Evolutionary conservation across 2,329 filamentous ascomycete genomes (phyloP).

Genomic region (Ampelomyces quisqualis): DNA sequence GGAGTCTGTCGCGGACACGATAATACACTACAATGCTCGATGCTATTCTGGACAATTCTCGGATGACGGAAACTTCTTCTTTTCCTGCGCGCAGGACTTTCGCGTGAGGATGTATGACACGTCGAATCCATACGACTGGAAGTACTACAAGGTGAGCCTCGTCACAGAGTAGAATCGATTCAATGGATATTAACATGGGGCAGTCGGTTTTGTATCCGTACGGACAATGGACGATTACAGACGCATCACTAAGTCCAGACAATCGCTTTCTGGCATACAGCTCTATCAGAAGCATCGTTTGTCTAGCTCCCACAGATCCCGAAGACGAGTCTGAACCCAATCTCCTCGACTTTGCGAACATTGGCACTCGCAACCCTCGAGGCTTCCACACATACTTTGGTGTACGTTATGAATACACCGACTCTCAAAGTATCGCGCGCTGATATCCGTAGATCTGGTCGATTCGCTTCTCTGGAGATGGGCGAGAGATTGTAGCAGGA

Average conservation of each 20-base stretch:
- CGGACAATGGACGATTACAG: conserved; percentile 94
- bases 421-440: not conserved
- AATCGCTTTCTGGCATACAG: conserved; percentile 91
- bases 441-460: conserved; percentile 69
- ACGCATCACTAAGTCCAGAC: conserved; percentile 86
- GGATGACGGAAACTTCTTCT: conserved; percentile 97
- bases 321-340: conserved; percentile 77
- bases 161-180: not conserved
- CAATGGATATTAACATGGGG: conserved; percentile 35
- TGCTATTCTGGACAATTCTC: conserved; percentile 97
- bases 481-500: conserved; percentile 84
- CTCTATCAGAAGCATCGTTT: conserved; percentile 81
- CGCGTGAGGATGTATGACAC: conserved; percentile 97
- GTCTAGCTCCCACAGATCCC: conserved; percentile 83
- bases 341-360: conserved; percentile 69
- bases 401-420: conserved; percentile 7
- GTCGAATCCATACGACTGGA: conserved; percentile 91
- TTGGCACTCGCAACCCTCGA: conserved; percentile 41
- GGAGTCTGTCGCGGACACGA: conserved; percentile 73
- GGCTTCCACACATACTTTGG: conserved; percentile 43
- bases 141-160: conserved; percentile 77
- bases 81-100: conserved; percentile 87
- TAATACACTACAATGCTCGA: conserved; percentile 81
- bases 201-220: conserved; percentile 82
- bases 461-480: conserved; percentile 88